Evolutionary conservation across 163 green algal genomes (phyloP), one percentile per base, ranked within the genome.

Genomic region (Coccomyxa subellipsoidea): DNA sequence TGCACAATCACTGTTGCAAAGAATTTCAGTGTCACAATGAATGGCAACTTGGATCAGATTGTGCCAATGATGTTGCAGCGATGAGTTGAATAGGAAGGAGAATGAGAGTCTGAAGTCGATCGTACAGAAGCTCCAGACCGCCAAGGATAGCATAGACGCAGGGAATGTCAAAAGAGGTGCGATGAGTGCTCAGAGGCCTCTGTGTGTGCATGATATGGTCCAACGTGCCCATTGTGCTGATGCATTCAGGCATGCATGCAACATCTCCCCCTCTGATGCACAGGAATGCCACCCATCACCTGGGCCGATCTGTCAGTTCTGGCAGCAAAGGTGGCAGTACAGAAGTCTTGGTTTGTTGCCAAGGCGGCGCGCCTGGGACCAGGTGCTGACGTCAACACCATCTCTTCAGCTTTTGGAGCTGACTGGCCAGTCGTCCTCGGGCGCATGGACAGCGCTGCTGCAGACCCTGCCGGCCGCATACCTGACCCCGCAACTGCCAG

Each of bases 281-380:
- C 70, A 77, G 70, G 32, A 7, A 40, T 38, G 27, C n/a, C 31
- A 4, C 80, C 89, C 12, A 92, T 97, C 69, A 91, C 82, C 85
- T 95, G 90, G 87, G 91, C 94, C 8, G 94, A 96, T 84, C 83
- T 93, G 35, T 81, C 94, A 25, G 90, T 92, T 69, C 82, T 97
- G 69, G 92, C 84, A 0, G 88, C 84, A 54, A 93, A 93, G 87
- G 89, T 93, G 32, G 83, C 89, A 7, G 83, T 76, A 27, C 36
- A 81, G 32, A 78, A 80, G 27, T 29, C 77, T 0, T 94, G 89
- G 87, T 79, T 69, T n/a, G 36, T 54, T 15, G 70, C 80, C 66
- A 94, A 92, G 83, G 38, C 85, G 66, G 76, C 73, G 8, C 23
- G 75, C 2, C 27, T 35, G 21, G 75, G 38, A 27, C 34, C 32